Evolutionary conservation across 371 early-diverging fungal species (phyloP).

Genomic region (Syncephalastrum sp.): DNA sequence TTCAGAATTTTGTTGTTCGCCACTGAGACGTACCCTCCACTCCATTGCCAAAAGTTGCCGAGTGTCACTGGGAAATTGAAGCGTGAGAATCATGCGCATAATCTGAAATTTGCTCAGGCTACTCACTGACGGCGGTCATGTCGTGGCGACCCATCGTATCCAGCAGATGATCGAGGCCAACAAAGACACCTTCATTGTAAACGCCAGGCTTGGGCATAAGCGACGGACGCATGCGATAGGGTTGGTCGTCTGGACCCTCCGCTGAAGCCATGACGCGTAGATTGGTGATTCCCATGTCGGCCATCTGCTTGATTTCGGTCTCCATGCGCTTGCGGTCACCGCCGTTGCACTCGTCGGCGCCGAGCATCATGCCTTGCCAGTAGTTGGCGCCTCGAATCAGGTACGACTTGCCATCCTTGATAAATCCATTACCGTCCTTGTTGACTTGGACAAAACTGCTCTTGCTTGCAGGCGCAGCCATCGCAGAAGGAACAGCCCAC

Average conservation of each 20-base stretch:
- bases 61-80: slow-evolving; percentile 32
- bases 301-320: slow-evolving; percentile 48
- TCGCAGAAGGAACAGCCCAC: not conserved
- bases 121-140: slow-evolving; percentile 54
- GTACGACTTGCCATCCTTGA: slow-evolving; percentile 28
- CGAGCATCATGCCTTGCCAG: slow-evolving; percentile 77
- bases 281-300: slow-evolving; percentile 55
- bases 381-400: slow-evolving; percentile 62
- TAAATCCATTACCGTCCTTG: slow-evolving; percentile 20
- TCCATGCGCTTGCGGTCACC: slow-evolving; percentile 52
- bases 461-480: not conserved
- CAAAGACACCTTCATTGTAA: slow-evolving; percentile 55
- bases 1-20: not conserved
- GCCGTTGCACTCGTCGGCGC: slow-evolving; percentile 30
- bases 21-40: slow-evolving; percentile 44
- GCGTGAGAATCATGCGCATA: too few species aligned
- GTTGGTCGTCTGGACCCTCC: slow-evolving; percentile 63
- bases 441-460: slow-evolving; percentile 22
- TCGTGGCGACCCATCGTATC: slow-evolving; percentile 43
- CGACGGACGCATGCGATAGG: slow-evolving; percentile 61
- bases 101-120: not conserved
- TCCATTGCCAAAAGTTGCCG: slow-evolving; percentile 66
- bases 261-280: slow-evolving; percentile 63
- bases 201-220: slow-evolving; percentile 54
- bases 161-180: slow-evolving; percentile 52